Conservation (phyloP, 257 asterid genomes). For the Solanum chmielewskii region DNA sequence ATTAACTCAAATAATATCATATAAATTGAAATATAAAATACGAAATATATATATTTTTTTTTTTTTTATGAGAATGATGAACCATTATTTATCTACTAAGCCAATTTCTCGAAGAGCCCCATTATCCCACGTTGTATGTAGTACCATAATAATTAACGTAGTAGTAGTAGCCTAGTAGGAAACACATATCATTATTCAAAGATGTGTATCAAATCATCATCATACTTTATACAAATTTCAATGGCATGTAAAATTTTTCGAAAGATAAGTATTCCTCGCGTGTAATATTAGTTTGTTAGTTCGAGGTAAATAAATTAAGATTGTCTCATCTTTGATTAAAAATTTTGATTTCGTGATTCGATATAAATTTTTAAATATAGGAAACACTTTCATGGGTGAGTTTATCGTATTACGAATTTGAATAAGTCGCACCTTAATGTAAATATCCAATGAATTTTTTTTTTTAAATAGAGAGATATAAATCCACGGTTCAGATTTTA, state of each 20-base stretch:
- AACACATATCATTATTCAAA: neutral
- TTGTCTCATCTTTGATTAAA: neutral
- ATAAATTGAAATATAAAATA: no score
- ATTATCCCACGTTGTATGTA: neutral
- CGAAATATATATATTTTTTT: neutral
- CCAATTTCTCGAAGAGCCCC: neutral
- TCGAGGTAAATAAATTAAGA: neutral
- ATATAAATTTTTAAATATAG: neutral
- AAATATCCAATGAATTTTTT: neutral
- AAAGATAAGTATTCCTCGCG: no score
- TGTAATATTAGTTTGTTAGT: no score
- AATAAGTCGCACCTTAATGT: neutral
- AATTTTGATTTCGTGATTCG: neutral
- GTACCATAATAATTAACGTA: neutral
- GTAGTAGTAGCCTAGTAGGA: neutral
- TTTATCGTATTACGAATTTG: neutral
- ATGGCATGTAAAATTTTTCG: accelerated
- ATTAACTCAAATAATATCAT: no score
- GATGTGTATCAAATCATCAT: neutral
- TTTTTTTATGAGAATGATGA: neutral
- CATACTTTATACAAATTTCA: neutral
- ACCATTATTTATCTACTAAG: neutral
- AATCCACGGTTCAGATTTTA: neutral
- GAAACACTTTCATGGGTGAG: neutral
- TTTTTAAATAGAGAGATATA: neutral